Evolutionary conservation across 768 basidiomycete genomes (phyloP).

Genomic region (Heimioporus sp.): DNA sequence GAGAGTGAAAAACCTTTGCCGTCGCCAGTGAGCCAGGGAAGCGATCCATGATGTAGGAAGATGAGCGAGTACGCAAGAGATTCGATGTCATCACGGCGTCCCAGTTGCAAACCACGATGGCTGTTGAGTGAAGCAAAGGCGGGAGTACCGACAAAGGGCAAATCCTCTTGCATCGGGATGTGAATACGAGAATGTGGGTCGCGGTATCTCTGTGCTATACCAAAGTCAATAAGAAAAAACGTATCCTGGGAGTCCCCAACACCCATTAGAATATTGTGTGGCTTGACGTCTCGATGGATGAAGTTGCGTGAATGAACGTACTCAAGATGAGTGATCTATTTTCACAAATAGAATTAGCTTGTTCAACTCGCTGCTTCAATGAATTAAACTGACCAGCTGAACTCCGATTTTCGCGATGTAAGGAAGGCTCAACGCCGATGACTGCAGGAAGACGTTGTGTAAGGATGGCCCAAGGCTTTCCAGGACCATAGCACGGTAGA

Average conservation of each 20-base stretch:
- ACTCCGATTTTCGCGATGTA: background rate
- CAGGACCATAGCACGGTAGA: no score
- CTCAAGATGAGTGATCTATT: constrained; percentile 2
- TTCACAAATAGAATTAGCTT: background rate
- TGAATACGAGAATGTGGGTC: background rate
- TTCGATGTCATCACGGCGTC: background rate
- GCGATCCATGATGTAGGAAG: background rate
- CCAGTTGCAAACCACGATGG: background rate
- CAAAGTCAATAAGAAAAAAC: constrained; percentile 6
- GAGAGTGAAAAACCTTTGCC: background rate
- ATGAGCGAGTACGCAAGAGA: background rate
- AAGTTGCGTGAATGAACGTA: constrained; percentile 2
- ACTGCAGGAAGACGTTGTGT: no score
- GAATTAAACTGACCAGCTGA: constrained; percentile 2
- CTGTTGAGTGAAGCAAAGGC: background rate
- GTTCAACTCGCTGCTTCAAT: no score
- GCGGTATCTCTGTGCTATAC: background rate
- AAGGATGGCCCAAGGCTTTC: no score
- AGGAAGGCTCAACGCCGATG: background rate
- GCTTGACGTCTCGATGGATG: constrained; percentile 5
- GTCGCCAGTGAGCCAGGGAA: background rate
- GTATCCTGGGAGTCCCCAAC: background rate
- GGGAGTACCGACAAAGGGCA: background rate
- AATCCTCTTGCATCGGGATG: background rate
- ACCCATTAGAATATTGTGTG: constrained; percentile 6